Base-by-base conservation (phyloP, 306 rosid genomes). In the Inga leiocalycina region DNA sequence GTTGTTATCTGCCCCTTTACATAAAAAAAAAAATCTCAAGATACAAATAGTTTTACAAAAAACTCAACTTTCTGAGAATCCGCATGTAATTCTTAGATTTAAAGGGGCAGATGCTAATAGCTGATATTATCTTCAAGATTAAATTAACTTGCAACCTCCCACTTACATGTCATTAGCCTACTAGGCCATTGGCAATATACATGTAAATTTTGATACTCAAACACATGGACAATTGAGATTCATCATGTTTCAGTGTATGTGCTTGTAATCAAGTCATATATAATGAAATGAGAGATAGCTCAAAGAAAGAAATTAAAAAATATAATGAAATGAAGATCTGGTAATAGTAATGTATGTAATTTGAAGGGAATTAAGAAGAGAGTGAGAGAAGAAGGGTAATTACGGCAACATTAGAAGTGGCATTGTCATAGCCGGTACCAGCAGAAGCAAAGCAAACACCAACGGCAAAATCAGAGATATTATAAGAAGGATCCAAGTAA, bases 381-480 rank as follows among this genome's bases (percentile, higher is more conserved):
- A 15, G n/a, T 52, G n/a, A 11, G 71, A 5, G 72, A 67, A 34
- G 72, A 67, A 67, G 46, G 72, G 9, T 52, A 17, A 19, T 35
- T 35, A 91, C 62, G 10, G 78, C 87, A 32, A 92, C 91, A 70
- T 65, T 81, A 22, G 94, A 71, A 85, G 92, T 91, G 46, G 85
- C 84, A 56, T 89, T 91, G 78, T 92, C 97, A 81, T 34, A 92
- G 68, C 94, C 94, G 70, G 94, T 87, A 48, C 91, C 89, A 54
- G 94, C 93, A 52, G 91, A 92, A 24, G 97, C 97, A 84, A 90
- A 92, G 80, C 94, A 92, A 68, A 92, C 97, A 22, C 94, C 93
- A 34, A 82, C 39, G 19, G 94, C 87, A 68, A 92, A 91, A 80
- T 92, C 92, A 2, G 85, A 62, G 30, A 92, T 89, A 15, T 8